These are phyloP conservation scores for Ochetophila trinervis DNA, from an alignment of 306 rosid genomes.

Conservation along the genomic window DNA sequence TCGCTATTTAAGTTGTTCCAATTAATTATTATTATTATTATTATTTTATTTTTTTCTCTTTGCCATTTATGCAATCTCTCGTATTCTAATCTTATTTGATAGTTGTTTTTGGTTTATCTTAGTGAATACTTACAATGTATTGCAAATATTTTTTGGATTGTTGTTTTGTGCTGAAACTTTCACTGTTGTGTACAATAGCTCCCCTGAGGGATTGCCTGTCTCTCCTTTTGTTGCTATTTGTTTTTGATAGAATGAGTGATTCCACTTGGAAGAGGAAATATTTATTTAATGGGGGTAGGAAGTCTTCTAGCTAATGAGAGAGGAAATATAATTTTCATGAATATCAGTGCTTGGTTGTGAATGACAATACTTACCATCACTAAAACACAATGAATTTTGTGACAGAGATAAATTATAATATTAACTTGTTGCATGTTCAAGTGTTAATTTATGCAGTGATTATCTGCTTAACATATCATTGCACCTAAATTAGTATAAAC, in stretches of 20 bases:
- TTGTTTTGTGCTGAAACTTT: not conserved
- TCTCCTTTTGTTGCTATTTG: not conserved
- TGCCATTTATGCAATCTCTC: too few species aligned
- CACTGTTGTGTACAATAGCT: too few species aligned
- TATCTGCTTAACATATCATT: not conserved
- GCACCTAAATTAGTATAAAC: not conserved
- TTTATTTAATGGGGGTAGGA: not conserved
- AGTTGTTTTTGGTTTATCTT: not conserved
- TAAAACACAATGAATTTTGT: not conserved
- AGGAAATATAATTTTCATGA: not conserved
- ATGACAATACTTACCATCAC: not conserved
- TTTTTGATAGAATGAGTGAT: too few species aligned
- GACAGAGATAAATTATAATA: not conserved
- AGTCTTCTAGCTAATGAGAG: not conserved
- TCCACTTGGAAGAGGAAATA: not conserved
- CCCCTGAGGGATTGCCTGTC: too few species aligned
- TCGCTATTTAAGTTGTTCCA: not conserved
- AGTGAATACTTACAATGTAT: not conserved
- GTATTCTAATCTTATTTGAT: too few species aligned
- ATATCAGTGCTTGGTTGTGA: not conserved
- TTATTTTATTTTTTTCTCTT: not conserved
- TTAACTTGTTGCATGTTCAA: not conserved
- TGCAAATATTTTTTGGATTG: not conserved
- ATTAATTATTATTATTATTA: too few species aligned
- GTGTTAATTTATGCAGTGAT: constrained; percentile 10